Evolutionary conservation across 2,329 filamentous ascomycete genomes (phyloP), one percentile per base, ranked within the genome.

Genomic region (Cordyceps fumosorosea): DNA sequence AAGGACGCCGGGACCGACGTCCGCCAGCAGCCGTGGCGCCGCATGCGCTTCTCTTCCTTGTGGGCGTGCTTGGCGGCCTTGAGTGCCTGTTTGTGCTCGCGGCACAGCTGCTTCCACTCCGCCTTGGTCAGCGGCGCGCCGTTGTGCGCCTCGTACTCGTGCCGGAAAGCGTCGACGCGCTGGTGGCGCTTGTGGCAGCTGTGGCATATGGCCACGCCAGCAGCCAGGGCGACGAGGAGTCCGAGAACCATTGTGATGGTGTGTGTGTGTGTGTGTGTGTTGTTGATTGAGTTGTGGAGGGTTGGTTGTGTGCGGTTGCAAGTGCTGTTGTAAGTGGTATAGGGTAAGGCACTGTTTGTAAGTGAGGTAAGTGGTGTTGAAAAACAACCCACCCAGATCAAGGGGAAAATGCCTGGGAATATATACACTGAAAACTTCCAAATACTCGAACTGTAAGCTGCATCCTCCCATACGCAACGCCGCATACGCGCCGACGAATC

Each of bases 101-200:
- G 37, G 32, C 57, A 60, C 57, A 60, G 37, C 50, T 60, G 57
- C 57, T 54, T 60, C 57, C 57, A 60, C 57, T 60, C 48, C 2
- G 45, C 24, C 20, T 54, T 47, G 37, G 50, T 60, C 8, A 60
- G 34, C 12, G 57, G 37, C 29, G 29, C 29, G 7, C 57, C 57
- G 57, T 44, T 42, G 18, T 44, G 44, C 29, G 34, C 48, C 47
- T 47, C 40, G 40, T 45, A 47, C 7, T 54, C 40, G 37, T 24
- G 20, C 24, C 24, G 6, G 6, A 54, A 60, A n/a, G 37, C 50
- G 14, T 47, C 7, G 37, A 60, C 24, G 50, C 57, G 57, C 57
- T 60, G 40, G 40, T n/a, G 48, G n/a, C n/a, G 34, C 48, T 60
- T 60, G 57, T 60, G 57, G 57, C 52, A 50, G n/a, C n/a, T 54